phyloP scores from a whole-genome alignment of 2,329 filamentous ascomycete genomes.

The Diplodia corticola region DNA sequence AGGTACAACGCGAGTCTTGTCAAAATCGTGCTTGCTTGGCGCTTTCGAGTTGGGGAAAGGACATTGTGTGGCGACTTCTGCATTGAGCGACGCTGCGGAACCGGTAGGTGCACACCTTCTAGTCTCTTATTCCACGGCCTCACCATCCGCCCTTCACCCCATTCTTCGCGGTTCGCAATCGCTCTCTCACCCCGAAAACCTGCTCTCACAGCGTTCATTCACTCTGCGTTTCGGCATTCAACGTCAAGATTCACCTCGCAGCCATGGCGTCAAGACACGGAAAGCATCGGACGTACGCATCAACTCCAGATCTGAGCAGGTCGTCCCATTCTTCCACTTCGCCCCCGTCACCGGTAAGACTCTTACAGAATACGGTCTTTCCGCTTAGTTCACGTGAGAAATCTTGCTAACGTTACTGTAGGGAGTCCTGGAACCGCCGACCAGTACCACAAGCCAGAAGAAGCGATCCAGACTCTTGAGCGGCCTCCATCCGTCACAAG shows the following conservation, averaged over 20 bases:
- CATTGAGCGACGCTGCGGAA: not conserved
- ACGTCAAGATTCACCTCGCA: not conserved
- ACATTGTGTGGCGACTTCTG: not conserved
- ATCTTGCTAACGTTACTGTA: not conserved
- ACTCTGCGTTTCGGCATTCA: not conserved
- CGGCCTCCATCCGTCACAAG: not conserved
- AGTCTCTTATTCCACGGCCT: not conserved
- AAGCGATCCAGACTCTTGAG: not conserved
- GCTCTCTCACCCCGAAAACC: not conserved
- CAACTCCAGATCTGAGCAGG: not conserved
- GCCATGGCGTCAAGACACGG: not conserved
- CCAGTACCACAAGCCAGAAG: not conserved
- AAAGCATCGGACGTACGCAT: not conserved
- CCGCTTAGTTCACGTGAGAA: not conserved
- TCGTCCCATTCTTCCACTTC: not conserved
- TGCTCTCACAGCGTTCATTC: not conserved
- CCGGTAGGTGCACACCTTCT: not conserved
- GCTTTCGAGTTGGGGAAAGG: not conserved
- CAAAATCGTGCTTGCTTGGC: not conserved
- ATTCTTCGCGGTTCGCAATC: not conserved
- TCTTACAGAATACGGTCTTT: not conserved
- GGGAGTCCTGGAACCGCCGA: not conserved
- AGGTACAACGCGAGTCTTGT: not conserved
- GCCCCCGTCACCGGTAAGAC: not conserved
- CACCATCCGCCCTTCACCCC: not conserved